Conservation (phyloP, 352 stramenopile genomes). For the Pythium biforme region DNA sequence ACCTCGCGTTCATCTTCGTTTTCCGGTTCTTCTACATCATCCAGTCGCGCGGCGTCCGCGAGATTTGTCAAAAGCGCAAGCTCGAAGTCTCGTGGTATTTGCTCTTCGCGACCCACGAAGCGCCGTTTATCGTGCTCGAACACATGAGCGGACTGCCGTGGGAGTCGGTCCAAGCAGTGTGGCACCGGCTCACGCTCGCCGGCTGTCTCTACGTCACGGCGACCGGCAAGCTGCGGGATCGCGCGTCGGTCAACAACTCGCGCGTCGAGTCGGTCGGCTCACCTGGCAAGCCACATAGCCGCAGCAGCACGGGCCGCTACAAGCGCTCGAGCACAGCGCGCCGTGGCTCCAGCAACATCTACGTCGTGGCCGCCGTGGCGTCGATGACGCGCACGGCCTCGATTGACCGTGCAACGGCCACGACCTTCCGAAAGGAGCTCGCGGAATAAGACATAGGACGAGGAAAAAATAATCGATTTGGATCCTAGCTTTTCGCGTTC, state of each 20-base stretch:
- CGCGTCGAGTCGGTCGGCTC: not conserved
- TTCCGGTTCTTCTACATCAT: constrained; percentile 40
- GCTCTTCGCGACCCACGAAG: constrained; percentile 31
- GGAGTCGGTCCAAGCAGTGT: constrained; percentile 42
- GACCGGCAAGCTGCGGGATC: not conserved
- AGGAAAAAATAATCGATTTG: not conserved
- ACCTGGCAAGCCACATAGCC: not conserved
- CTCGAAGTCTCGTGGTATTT: constrained; percentile 25
- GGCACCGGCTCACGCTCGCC: constrained; percentile 36
- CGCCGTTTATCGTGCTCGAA: constrained; percentile 25
- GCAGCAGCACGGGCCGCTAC: not conserved
- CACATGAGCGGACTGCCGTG: constrained; percentile 31
- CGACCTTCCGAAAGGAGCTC: not conserved
- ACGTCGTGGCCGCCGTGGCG: not conserved
- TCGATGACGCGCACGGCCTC: not conserved
- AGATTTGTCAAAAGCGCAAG: constrained; percentile 23
- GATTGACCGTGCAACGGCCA: not conserved
- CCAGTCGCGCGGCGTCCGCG: not conserved
- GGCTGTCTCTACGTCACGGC: constrained; percentile 25
- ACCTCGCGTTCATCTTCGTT: constrained; percentile 32
- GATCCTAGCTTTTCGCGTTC: too few relatives aligned
- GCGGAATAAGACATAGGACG: not conserved
- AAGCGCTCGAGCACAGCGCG: not conserved
- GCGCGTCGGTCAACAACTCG: not conserved
- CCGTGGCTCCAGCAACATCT: not conserved